Conservation (phyloP, 2,329 filamentous ascomycete genomes). For the Aurifilum marmelostoma region DNA sequence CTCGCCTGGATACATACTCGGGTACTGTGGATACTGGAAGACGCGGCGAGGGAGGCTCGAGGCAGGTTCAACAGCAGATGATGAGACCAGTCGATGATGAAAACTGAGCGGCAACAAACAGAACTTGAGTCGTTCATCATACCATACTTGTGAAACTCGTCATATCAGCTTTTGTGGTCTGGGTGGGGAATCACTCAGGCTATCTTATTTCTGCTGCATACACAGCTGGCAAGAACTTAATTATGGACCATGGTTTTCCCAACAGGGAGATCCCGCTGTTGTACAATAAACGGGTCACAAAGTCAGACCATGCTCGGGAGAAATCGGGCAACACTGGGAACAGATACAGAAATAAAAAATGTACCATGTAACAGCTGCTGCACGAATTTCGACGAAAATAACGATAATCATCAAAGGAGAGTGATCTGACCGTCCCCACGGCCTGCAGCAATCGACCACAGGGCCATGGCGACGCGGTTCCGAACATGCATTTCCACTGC, state of each 20-base stretch:
- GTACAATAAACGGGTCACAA: neutral
- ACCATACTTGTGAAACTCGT: neutral
- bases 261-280: neutral
- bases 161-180: neutral
- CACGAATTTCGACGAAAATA: neutral
- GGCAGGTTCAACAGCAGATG: neutral
- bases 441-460: neutral
- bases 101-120: neutral
- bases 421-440: neutral
- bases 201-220: neutral
- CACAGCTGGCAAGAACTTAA: neutral
- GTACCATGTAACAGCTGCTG: neutral
- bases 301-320: neutral
- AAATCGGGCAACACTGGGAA: neutral
- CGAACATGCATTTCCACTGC: neutral
- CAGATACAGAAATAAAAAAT: neutral
- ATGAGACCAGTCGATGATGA: neutral
- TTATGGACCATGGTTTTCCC: neutral
- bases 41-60: neutral
- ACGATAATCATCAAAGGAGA: neutral
- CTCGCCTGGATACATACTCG: too few relatives aligned
- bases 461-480: neutral
- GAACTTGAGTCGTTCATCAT: neutral
- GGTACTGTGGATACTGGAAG: neutral
- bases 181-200: neutral